Base-by-base conservation (phyloP, 805 yeast species). In the Ogataea paraovalis region DNA sequence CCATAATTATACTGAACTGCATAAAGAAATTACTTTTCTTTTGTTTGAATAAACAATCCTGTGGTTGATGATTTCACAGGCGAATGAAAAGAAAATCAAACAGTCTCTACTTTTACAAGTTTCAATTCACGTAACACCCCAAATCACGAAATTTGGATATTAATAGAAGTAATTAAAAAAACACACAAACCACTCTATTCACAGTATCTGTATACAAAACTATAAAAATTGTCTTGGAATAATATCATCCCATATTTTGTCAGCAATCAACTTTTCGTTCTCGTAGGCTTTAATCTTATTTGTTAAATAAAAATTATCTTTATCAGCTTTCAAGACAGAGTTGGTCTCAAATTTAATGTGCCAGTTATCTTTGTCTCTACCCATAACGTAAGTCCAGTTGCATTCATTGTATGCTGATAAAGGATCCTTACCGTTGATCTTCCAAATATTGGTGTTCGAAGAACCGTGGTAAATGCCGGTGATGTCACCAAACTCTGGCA, bases 381-480 rank as follows among this genome's bases (percentile, higher is more conserved):
- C 75, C 62, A 71, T 62, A n/a, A 58, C 64, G 50, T 70, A 64
- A 9, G 67, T 67, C 75, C 74, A 73, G 14, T 51, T 57, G 52
- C 73, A 68, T 50, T 68, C 62, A 49, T 67, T 69, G 37, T 46
- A 51, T 2, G 76, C 76, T 27, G 69, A 64, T 14, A 71, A 51
- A 12, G 77, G 77, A 51, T 72, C 70, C 41, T 57, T 54, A 1
- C 62, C 61, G 39, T 64, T 62, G 43, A 72, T 60, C 41, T 50
- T 61, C 71, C 75, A 73, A 10, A 58, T 44, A 49, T 73, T 73
- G 32, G 64, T 66, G 52, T 71, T 73, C 61, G 64, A 59, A 14
- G 69, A 64, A 0, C 76, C 76, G 48, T 69, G 64, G 43, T 67
- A 69, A 30, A 72, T 66, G 2, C 74, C 75, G 12, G 69, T 58